A percentile compares a stretch with the other conserved stretches of the same genome.
Conservation (phyloP, 225 moss, liverwort and hornwort species). For the Polytrichum formosum region DNA sequence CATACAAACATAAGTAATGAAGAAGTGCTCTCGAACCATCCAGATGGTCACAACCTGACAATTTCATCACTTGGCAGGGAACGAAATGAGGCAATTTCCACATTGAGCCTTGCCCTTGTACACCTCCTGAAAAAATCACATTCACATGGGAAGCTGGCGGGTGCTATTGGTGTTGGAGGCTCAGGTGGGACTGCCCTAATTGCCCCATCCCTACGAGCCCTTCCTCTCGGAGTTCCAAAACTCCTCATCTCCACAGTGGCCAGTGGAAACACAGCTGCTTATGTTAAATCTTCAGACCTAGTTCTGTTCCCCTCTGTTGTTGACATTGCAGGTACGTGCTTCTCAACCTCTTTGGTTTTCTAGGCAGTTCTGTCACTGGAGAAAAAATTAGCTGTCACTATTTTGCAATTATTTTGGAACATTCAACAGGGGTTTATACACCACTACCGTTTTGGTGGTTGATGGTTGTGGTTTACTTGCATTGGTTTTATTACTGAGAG, state of each 20-base stretch:
- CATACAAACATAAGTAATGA: constrained; percentile 63
- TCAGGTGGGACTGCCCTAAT: constrained; percentile 83
- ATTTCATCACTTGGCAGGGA: constrained; percentile 52
- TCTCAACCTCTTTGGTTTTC: not conserved
- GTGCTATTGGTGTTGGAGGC: constrained; percentile 88
- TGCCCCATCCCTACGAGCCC: constrained; percentile 82
- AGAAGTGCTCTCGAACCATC: constrained; percentile 84
- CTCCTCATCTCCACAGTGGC: constrained; percentile 85
- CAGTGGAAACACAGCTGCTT: constrained; percentile 83
- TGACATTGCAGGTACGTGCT: constrained; percentile 66
- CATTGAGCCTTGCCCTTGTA: constrained; percentile 76
- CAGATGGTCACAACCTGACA: constrained; percentile 62
- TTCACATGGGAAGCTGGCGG: constrained; percentile 65
- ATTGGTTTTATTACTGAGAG: too few relatives aligned
- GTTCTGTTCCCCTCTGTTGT: constrained; percentile 86
- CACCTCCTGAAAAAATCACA: constrained; percentile 59
- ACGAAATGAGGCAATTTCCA: constrained; percentile 57
- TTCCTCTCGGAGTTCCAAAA: constrained; percentile 87
- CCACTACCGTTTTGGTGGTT: too few relatives aligned
- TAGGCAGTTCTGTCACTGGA: not conserved
- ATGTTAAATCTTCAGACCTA: constrained; percentile 72
- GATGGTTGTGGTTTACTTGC: too few relatives aligned
- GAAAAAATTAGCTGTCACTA: too few relatives aligned
- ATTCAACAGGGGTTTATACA: too few relatives aligned
- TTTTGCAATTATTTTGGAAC: too few relatives aligned